phyloP scores from a whole-genome alignment of 2,329 filamentous ascomycete species.

The Fusarium sp. region DNA sequence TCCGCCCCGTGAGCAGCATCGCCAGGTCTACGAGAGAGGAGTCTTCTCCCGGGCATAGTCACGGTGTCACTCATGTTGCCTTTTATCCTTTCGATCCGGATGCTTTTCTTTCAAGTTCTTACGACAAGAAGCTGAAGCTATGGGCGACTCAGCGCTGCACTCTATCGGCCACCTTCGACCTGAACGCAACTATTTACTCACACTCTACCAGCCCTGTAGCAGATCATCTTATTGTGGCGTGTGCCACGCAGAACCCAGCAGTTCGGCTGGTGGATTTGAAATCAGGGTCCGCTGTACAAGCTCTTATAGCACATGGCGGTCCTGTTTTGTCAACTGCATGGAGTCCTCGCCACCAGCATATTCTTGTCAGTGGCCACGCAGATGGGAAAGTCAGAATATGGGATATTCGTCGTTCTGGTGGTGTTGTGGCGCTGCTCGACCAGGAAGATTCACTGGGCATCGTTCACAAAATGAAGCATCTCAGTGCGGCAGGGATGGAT shows the following conservation, averaged over 20 bases:
- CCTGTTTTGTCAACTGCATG: slow-evolving; percentile 77
- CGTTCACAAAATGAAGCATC: slow-evolving; percentile 51
- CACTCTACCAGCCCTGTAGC: slow-evolving; percentile 81
- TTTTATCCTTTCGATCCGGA: slow-evolving; percentile 83
- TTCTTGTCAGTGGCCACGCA: slow-evolving; percentile 84
- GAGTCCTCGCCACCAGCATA: slow-evolving; percentile 82
- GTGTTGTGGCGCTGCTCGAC: slow-evolving; percentile 80
- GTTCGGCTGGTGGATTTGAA: slow-evolving; percentile 88
- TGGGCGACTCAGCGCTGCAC: slow-evolving; percentile 73
- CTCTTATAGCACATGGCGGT: slow-evolving; percentile 73
- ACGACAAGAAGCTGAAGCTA: slow-evolving; percentile 79
- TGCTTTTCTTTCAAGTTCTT: slow-evolving; percentile 80
- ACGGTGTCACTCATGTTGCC: slow-evolving; percentile 78
- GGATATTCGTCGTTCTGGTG: slow-evolving; percentile 84
- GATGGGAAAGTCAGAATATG: slow-evolving; percentile 87
- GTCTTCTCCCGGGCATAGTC: slow-evolving; percentile 61
- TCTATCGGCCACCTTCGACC: slow-evolving; percentile 72
- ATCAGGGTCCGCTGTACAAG: slow-evolving; percentile 77
- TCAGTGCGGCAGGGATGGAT: slow-evolving; percentile 45
- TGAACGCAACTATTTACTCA: slow-evolving; percentile 76
- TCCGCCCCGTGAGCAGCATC: slow-evolving; percentile 63
- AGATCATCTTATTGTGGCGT: slow-evolving; percentile 81
- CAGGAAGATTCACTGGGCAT: slow-evolving; percentile 84
- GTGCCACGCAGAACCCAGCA: slow-evolving; percentile 85
- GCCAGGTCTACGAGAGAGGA: slow-evolving; percentile 51